Evolutionary conservation across 2,329 filamentous ascomycete species (phyloP), one percentile per base, ranked within the genome.

Genomic region (Verticillium klebahnii): DNA sequence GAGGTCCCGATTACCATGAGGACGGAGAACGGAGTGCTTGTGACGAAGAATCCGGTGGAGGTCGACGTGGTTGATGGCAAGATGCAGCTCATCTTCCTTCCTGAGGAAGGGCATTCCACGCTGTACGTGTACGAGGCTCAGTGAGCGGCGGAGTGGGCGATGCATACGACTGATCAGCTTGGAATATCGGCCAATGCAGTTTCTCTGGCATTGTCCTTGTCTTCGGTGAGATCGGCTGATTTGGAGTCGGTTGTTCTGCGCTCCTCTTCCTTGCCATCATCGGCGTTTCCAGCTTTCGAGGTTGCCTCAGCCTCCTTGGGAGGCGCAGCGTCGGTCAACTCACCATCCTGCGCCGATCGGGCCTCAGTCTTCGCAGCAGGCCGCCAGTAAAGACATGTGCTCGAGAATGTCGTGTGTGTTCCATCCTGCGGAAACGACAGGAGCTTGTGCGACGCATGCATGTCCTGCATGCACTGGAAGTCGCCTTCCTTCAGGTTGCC

Each of bases 1-100:
- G 80, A 83, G 65, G 71, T 82, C 1, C 80, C 80, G 1, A 70
- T 82, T 17, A 72, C 74, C 6, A 69, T 81, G 65, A 68, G 72
- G 58, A 80, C 75, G 55, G 60, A 56, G 14, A 66, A 71, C 17
- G 77, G 79, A 1, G 72, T 71, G 2, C 64, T 75, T 7, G 67
- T 82, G 64, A 81, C 80, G 8, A 75, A 80, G 73, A 82, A 82
- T 62, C 80, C 81, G 2, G 73, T 82, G 63, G 80, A 83, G 60
- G 75, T 77, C 2, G 73, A 74, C 11, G 69, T 82, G 4, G 73
- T 78, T 12, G 70, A 78, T 59, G 79, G 78, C 1, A 77, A 72
- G 65, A 60, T 82, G 71, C 71, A 79, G 62, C 66, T 83, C 31
- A 81, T 79, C 64, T 80, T 78, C 64, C 66, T 80, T 63, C 80